A percentile compares a stretch with the other conserved stretches of the same genome.
Conservation (phyloP, 2,329 filamentous ascomycete genomes). For the Capronia coronata region DNA sequence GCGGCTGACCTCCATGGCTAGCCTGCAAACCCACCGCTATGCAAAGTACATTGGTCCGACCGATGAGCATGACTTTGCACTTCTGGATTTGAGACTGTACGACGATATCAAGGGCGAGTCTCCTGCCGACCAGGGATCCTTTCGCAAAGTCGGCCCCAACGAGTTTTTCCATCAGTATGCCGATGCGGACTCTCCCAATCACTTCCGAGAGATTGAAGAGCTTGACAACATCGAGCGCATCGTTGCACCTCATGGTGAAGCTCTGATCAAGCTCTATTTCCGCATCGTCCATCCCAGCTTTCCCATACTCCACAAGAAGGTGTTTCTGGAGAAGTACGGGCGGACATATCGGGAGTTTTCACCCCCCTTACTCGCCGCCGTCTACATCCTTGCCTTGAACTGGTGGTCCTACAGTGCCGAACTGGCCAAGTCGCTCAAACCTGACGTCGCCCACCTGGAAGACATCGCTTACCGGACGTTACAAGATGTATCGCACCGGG, state of each 20-base stretch:
- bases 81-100: constrained; percentile 28
- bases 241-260: constrained; percentile 69
- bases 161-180: constrained; percentile 29
- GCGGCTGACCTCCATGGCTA: constrained; percentile 25
- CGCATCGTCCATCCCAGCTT: constrained; percentile 72
- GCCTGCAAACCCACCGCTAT: constrained; percentile 27
- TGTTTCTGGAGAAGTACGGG: constrained; percentile 72
- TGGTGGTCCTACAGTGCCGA: constrained; percentile 65
- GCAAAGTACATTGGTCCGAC: constrained; percentile 30
- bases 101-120: constrained; percentile 25
- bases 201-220: constrained; percentile 27
- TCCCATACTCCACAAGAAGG: constrained; percentile 72
- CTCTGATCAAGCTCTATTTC: constrained; percentile 75
- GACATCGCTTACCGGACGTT: constrained; percentile 25
- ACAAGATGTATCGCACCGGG: constrained; percentile 24
- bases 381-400: constrained; percentile 78
- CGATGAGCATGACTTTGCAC: constrained; percentile 28
- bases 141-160: constrained; percentile 27
- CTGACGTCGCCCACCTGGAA: constrained; percentile 27
- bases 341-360: constrained; percentile 67
- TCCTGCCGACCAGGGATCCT: constrained; percentile 26
- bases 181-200: constrained; percentile 25
- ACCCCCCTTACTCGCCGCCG: constrained; percentile 67
- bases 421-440: constrained; percentile 25
- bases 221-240: constrained; percentile 56